Percentiles rank a stretch among this genome's conserved stretches.
phyloP scores from a whole-genome alignment of 306 rosid species.

The Malus sieversii region DNA sequence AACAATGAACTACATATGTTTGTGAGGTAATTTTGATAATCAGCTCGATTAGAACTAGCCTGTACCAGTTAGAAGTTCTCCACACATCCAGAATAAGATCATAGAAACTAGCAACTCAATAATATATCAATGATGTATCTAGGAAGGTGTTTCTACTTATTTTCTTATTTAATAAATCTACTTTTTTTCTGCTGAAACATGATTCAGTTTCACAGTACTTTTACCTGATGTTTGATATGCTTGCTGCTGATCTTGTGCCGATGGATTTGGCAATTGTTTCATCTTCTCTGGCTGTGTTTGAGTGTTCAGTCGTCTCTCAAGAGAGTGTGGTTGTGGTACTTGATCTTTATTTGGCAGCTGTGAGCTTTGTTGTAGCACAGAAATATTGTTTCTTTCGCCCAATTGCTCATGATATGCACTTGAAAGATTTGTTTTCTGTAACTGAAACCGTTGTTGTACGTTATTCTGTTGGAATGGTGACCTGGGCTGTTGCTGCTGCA shows the following conservation, averaged over 20 bases:
- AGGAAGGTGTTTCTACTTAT: slow-evolving; percentile 10
- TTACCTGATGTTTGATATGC: slow-evolving; percentile 53
- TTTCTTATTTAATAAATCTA: slow-evolving; percentile 37
- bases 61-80: background rate
- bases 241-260: slow-evolving; percentile 62
- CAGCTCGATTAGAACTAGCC: background rate
- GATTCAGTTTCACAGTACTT: slow-evolving; percentile 30
- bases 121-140: slow-evolving; percentile 62
- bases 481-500: background rate
- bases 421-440: background rate
- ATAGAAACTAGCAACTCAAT: slow-evolving; percentile 29
- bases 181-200: slow-evolving; percentile 51
- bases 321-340: slow-evolving; percentile 44
- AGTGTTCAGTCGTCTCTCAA: slow-evolving; percentile 55
- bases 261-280: slow-evolving; percentile 56
- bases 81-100: background rate
- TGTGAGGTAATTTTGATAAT: background rate
- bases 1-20: background rate
- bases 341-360: slow-evolving; percentile 54
- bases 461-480: background rate
- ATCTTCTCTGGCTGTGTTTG: slow-evolving; percentile 55
- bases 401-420: background rate
- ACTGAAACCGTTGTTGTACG: background rate
- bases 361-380: background rate
- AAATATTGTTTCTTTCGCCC: background rate